phyloP scores from a whole-genome alignment of 352 stramenopile genomes.

The Pythium angustatum region DNA sequence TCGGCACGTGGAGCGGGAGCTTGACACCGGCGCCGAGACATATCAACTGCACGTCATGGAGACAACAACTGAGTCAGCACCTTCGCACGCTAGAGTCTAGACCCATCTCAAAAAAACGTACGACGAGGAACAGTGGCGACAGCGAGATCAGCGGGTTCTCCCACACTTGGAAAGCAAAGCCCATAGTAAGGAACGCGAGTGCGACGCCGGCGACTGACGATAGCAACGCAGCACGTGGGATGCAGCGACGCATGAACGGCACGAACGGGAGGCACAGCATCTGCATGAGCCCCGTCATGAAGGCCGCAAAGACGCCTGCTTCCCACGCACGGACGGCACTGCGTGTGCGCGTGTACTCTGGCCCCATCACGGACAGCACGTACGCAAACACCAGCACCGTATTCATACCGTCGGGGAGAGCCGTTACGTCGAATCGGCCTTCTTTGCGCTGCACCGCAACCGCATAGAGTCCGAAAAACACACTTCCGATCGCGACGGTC shows the following conservation, averaged over 20 bases:
- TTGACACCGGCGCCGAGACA: slow-evolving; percentile 44
- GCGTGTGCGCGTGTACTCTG: slow-evolving; percentile 36
- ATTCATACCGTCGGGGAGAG: slow-evolving; percentile 43
- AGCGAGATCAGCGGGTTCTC: slow-evolving; percentile 41
- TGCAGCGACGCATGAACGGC: slow-evolving; percentile 27
- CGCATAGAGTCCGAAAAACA: slow-evolving; percentile 34
- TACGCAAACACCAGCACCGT: slow-evolving; percentile 51
- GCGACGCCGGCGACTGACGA: slow-evolving; percentile 42
- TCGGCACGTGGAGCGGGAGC: slow-evolving; percentile 41
- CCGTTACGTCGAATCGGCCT: slow-evolving; percentile 34
- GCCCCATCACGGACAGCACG: slow-evolving; percentile 41
- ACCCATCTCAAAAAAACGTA: slow-evolving; percentile 21
- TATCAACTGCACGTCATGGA: slow-evolving; percentile 26
- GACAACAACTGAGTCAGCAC: neutral
- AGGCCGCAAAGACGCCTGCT: slow-evolving; percentile 35
- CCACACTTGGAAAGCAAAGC: slow-evolving; percentile 48
- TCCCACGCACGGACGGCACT: slow-evolving; percentile 33
- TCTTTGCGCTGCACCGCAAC: slow-evolving; percentile 28
- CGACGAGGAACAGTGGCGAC: slow-evolving; percentile 37
- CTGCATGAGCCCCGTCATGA: slow-evolving; percentile 40
- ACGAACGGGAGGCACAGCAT: slow-evolving; percentile 37
- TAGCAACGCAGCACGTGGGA: slow-evolving; percentile 39
- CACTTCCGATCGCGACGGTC: slow-evolving; percentile 36
- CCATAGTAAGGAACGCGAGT: slow-evolving; percentile 45
- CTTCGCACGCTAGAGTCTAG: neutral